phyloP scores from a whole-genome alignment of 495 filamentous ascomycete genomes.

The Podospora appendiculata region DNA sequence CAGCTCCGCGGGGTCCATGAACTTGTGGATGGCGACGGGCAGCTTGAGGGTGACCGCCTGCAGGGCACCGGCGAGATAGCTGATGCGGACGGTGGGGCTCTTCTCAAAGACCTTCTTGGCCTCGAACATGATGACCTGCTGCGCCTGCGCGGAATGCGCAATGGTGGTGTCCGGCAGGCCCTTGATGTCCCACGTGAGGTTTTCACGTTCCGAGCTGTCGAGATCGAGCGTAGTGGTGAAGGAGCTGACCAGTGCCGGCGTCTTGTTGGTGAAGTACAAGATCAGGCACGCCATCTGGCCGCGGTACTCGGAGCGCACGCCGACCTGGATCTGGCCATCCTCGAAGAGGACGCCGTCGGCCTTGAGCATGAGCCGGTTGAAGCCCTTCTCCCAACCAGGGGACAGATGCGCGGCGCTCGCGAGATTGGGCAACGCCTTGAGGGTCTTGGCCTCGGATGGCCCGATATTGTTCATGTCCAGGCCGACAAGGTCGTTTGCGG shows the following conservation, averaged over 20 bases:
- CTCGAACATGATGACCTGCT: constrained; percentile 93
- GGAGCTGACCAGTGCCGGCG: constrained; percentile 69
- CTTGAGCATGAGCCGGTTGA: constrained; percentile 70
- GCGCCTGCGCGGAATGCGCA: constrained; percentile 65
- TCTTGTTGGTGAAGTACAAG: constrained; percentile 92
- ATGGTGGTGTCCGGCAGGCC: constrained; percentile 81
- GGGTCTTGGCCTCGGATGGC: constrained; percentile 45
- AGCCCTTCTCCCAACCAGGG: constrained; percentile 90
- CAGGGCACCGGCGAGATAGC: constrained; percentile 86
- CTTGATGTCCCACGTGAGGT: constrained; percentile 76
- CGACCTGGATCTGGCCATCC: constrained; percentile 89
- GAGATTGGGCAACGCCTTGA: constrained; percentile 66
- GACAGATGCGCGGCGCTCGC: constrained; percentile 88
- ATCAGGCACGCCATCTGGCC: constrained; percentile 91
- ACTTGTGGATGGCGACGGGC: constrained; percentile 84
- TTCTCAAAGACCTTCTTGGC: constrained; percentile 73
- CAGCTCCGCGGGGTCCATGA: constrained; percentile 85
- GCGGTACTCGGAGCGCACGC: constrained; percentile 88
- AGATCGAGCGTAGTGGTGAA: constrained; percentile 90
- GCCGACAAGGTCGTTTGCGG: constrained; percentile 62
- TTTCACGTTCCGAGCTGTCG: constrained; percentile 59
- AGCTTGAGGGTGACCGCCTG: constrained; percentile 90
- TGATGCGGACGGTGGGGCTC: constrained; percentile 85
- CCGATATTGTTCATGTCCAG: constrained; percentile 63
- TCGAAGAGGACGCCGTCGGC: constrained; percentile 88